Evolutionary conservation across 2,329 filamentous ascomycete genomes (phyloP).

Genomic region (Aspergillus sp.): DNA sequence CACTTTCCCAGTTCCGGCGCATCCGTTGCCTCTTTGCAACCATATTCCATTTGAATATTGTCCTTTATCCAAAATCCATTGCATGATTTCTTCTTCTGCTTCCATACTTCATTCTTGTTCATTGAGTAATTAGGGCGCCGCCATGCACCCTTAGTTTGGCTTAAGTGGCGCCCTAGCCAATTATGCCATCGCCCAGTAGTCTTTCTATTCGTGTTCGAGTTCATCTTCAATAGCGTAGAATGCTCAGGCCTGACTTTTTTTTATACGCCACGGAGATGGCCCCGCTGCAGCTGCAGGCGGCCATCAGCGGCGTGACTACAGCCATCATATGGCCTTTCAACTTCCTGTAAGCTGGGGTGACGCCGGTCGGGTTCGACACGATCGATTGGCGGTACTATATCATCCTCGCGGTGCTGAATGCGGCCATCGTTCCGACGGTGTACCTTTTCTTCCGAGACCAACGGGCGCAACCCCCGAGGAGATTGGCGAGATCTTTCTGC

Average conservation of each 20-base stretch:
- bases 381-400: constrained; percentile 51
- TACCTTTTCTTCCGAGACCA: constrained; percentile 40
- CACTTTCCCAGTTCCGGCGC: constrained; percentile 3
- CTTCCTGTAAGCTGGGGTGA: constrained; percentile 36
- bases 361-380: constrained; percentile 35
- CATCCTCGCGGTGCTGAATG: constrained; percentile 41
- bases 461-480: constrained; percentile 37
- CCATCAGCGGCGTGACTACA: constrained; percentile 57
- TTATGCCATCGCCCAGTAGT: constrained; percentile 40
- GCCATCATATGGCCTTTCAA: constrained; percentile 41
- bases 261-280: constrained; percentile 60
- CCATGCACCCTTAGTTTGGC: constrained; percentile 20
- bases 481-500: constrained; percentile 39
- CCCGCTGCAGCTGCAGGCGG: constrained; percentile 38
- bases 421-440: constrained; percentile 27
- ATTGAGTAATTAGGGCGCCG: not conserved
- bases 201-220: constrained; percentile 60
- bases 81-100: no score
- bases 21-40: not conserved
- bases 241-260: constrained; percentile 61
- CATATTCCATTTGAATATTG: not conserved
- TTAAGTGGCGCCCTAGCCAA: constrained; percentile 17
- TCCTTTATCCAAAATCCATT: not conserved
- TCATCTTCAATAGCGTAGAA: constrained; percentile 59
- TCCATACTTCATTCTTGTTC: not conserved